Base-by-base conservation (phyloP, 2,329 filamentous ascomycete species). In the Cyphellophora attinorum region DNA sequence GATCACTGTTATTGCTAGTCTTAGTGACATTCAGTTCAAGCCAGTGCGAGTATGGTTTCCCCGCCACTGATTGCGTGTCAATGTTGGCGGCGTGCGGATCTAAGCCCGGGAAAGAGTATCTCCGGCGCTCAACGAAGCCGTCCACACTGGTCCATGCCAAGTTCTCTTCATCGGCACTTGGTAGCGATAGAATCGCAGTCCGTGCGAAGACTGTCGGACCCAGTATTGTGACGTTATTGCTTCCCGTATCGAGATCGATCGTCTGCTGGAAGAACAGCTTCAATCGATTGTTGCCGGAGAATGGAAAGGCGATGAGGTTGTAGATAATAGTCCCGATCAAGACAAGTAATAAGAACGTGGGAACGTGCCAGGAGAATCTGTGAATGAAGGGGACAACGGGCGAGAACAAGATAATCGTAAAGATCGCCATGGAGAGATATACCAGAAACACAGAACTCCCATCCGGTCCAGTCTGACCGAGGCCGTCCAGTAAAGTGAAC, bases 191-290 rank as follows among this genome's bases (percentile, higher is more conserved):
- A 37, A 91, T 73, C 29, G 89, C 75, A 19, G 72, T 61, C 10
- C 72, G 65, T 1, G 91, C 61, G 53, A 77, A 93, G 3, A 74
- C 66, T 43, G 76, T 67, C 2, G 85, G 55, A 1, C 85, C 86
- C 1, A 68, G 70, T 6, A 93, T 63, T 19, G 74, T 76, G 27
- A 88, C 81, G 2, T 62, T 65, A 45, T 85, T 85, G 11, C 68
- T 62, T n/a, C 79, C 78, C 3, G 69, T 74, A 45, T 84, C 81
- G 6, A 94, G 70, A 46, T 94, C 74, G 31, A 95, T 66, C 6
- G 74, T 73, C 55, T 98, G 88, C 32, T 83, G 66, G 56, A 96
- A 95, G 58, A 79, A 93, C 31, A 89, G 69, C 58, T 96, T 96
- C 57, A 93, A 76, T 23, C 85, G 74, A 53, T 79, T 82, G 39